phyloP scores from a whole-genome alignment of 2,329 filamentous ascomycete genomes.

The Juglanconis oblonga region DNA sequence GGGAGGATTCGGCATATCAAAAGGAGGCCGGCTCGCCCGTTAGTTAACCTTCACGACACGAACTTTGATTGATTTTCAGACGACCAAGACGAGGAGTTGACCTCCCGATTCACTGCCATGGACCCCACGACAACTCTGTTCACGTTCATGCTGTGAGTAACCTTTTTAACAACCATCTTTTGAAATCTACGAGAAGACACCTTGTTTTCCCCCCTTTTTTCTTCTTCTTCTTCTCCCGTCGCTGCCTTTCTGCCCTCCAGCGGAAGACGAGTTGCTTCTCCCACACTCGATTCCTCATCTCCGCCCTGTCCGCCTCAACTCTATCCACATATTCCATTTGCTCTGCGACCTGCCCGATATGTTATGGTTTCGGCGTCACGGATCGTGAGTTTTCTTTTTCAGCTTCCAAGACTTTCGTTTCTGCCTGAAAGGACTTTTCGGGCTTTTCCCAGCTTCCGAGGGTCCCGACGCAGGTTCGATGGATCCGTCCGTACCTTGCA shows the following conservation, averaged over 20 bases:
- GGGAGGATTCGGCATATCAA: neutral
- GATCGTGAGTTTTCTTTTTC: slow-evolving; percentile 10
- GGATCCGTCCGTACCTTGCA: slow-evolving; percentile 14
- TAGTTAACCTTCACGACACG: neutral
- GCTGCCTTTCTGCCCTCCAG: neutral
- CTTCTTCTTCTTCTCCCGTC: slow-evolving; percentile 1
- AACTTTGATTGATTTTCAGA: neutral
- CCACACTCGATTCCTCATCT: neutral
- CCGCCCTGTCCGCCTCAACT: slow-evolving; percentile 6
- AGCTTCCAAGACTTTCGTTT: neutral
- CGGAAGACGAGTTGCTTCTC: slow-evolving; percentile 6
- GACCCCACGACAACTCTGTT: slow-evolving; percentile 64
- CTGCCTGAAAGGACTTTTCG: neutral
- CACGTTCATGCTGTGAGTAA: slow-evolving; percentile 66
- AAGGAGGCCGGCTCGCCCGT: neutral
- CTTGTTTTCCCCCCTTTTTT: slow-evolving; percentile 17
- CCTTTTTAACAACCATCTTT: slow-evolving; percentile 23
- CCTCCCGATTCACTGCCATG: slow-evolving; percentile 36
- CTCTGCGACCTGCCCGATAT: slow-evolving; percentile 2
- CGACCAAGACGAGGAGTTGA: slow-evolving; percentile 20
- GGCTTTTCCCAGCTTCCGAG: neutral
- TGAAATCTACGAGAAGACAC: slow-evolving; percentile 20
- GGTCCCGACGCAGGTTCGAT: neutral
- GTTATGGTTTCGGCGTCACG: slow-evolving; percentile 11
- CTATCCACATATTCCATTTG: neutral